Evolutionary conservation across 345 rosid genomes (phyloP), one percentile per base, ranked within the genome.

Genomic region (Salix viminalis): DNA sequence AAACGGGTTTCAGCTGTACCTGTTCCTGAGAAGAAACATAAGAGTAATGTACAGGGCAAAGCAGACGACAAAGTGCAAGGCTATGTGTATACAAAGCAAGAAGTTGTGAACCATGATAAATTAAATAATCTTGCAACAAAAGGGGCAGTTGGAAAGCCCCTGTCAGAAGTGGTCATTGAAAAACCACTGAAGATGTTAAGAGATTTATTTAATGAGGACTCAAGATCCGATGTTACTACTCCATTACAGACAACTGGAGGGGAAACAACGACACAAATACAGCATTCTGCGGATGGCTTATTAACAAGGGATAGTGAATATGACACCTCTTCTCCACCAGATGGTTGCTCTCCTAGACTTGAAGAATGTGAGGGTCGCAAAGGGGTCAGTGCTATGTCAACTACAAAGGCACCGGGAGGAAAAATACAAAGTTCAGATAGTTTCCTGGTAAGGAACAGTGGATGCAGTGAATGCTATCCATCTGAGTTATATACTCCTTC

Each of bases 201-300:
- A 82, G 89, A 86, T 78, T 84, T 88, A 64, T 85, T 90, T 82
- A 83, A 78, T 28, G 76, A 77, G 79, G 80, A 80, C 34, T 80
- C 86, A 46, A 81, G 70, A 65, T 78, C 79, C 50, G 44, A 67
- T 42, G 75, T n/a, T 30, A 50, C 54, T 77, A 72, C 78, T 56
- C 34, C 65, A 71, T 79, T 80, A 64, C 76, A 75, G 14, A 79
- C 72, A 74, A 74, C 80, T 28, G 85, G 74, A 23, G 84, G 77
- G n/a, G 73, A 75, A 80, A 77, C 78, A 71, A 76, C 61, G 56
- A 46, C 54, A 62, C 77, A 79, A 39, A 54, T 66, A 67, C 61
- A 73, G 7, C 80, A 67, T 60, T 78, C 77, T 34, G 71, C 5
- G 14, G 82, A 66, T 34, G 56, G 72, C 64, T 72, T 30, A 37